Percentiles rank a stretch among this genome's conserved stretches.
Evolutionary conservation across 352 stramenopile species (phyloP).

Genomic region (Globisporangium lucens): DNA sequence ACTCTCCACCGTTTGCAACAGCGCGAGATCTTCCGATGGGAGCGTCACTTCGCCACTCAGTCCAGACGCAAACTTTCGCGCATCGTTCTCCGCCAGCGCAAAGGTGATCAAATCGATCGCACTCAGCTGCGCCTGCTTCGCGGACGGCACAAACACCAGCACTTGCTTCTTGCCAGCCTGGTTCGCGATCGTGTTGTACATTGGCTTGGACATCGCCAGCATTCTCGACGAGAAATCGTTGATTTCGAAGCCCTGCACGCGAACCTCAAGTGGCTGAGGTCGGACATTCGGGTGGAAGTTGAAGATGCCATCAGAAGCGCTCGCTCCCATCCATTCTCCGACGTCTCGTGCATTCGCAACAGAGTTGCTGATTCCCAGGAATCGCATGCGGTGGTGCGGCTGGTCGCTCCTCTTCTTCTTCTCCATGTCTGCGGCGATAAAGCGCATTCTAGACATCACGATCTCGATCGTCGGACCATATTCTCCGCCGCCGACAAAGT

Average conservation of each 20-base stretch:
- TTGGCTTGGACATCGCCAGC: constrained; percentile 98
- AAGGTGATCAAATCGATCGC: constrained; percentile 99
- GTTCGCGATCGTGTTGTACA: constrained; percentile 94
- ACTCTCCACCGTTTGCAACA: constrained; percentile 92
- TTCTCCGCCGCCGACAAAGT: constrained; percentile 93
- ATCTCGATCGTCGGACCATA: constrained; percentile 95
- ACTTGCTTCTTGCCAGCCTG: constrained; percentile 87
- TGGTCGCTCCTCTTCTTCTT: constrained; percentile 44
- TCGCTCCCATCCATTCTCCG: constrained; percentile 97
- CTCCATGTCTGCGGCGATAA: constrained; percentile 91
- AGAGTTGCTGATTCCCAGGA: constrained; percentile 95
- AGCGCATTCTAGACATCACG: constrained; percentile 97
- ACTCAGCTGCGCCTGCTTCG: constrained; percentile 97
- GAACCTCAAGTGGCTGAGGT: constrained; percentile 96
- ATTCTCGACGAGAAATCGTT: constrained; percentile 96
- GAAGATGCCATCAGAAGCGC: constrained; percentile 79
- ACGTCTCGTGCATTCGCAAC: constrained; percentile 98
- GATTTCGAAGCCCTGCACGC: constrained; percentile 97
- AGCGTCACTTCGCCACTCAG: constrained; percentile 34
- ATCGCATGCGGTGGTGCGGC: constrained; percentile 59
- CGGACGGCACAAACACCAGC: constrained; percentile 97
- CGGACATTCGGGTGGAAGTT: constrained; percentile 96
- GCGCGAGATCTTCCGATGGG: constrained; percentile 81
- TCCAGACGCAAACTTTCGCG: constrained; percentile 56
- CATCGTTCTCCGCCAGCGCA: constrained; percentile 82